Base-by-base conservation (phyloP, 1,284 basidiomycete genomes). In the Ceratobasidium sp. region DNA sequence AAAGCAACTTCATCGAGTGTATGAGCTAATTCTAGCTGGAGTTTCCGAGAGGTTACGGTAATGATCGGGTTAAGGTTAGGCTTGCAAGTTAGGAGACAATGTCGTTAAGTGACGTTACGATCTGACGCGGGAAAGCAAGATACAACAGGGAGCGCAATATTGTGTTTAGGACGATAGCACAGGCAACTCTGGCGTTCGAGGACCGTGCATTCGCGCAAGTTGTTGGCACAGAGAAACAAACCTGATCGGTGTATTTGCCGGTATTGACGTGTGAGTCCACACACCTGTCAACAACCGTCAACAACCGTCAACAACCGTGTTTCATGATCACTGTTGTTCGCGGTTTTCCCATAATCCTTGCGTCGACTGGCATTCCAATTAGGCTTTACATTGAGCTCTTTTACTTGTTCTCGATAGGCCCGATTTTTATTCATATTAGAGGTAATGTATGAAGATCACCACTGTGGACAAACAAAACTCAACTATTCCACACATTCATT, bases 401-500 rank as follows among this genome's bases (percentile, higher is more conserved):
- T 6, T 20, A 20, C 5, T 20, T 45, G 5, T 4, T 6, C 42
- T 5, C 42, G 15, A 20, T 45, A 45, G 22, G 42, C n/a, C n/a
- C n/a, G n/a, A 40, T 40, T 40, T 40, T 43, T 47, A 29, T 43
- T 29, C 7, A 10, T 35, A 22, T 12, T 5, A 25, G 32, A 53
- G 15, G 62, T 43, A 10, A 50, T 3, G 6, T 50, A 12, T 50
- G 47, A 22, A 12, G 47, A 6, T 17, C 4, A 45, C 15, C 17
- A 20, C n/a, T 15, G 20, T 53, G 27, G 25, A 15, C 38, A 67
- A 67, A 47, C 32, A 55, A 8, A 29, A 35, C 29, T 67, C 64
- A 67, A 67, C 64, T 32, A 50, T 12, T 29, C 7, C 10, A 29
- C 49, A 54, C 62, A 65, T 17, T 65, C 47, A 54, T 54, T 65